A percentile compares a stretch with the other conserved stretches of the same genome.
Conservation (phyloP, 116 monocot genomes). For the Posidonia oceanica region DNA sequence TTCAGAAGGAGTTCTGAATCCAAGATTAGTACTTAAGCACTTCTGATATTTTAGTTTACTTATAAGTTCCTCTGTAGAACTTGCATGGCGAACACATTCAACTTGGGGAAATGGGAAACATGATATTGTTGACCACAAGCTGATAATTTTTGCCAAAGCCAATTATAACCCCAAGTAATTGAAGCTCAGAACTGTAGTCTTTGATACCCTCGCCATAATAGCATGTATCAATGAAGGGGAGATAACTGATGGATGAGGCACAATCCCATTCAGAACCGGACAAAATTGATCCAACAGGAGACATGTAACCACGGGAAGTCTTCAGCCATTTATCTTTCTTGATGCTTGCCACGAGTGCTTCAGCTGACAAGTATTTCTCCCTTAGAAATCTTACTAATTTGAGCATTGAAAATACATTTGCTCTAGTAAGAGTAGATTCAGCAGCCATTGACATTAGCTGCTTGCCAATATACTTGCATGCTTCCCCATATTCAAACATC, state of each 20-base stretch:
- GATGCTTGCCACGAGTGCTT: slow-evolving; percentile 22
- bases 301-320: slow-evolving; percentile 19
- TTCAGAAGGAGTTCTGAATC: slow-evolving; percentile 19
- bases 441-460: slow-evolving; percentile 24
- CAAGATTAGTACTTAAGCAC: slow-evolving; percentile 36
- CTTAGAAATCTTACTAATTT: slow-evolving; percentile 28
- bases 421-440: slow-evolving; percentile 18
- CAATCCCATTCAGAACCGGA: slow-evolving; percentile 20
- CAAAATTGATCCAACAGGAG: slow-evolving; percentile 29
- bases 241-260: slow-evolving; percentile 24
- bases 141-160: slow-evolving; percentile 17
- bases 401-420: slow-evolving; percentile 41
- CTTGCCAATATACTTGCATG: slow-evolving; percentile 30
- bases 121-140: slow-evolving; percentile 19
- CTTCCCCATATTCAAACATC: slow-evolving; percentile 33
- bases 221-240: slow-evolving; percentile 36
- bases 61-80: slow-evolving; percentile 12
- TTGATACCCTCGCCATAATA: slow-evolving; percentile 32
- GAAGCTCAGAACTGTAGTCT: slow-evolving; percentile 21
- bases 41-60: slow-evolving; percentile 17
- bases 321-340: slow-evolving; percentile 32
- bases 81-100: slow-evolving; percentile 23
- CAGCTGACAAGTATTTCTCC: slow-evolving; percentile 19
- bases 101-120: not conserved
- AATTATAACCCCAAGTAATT: slow-evolving; percentile 29